These are phyloP conservation scores for Xylaria grammica DNA, from an alignment of 495 filamentous ascomycete species.

Conservation along the genomic window DNA sequence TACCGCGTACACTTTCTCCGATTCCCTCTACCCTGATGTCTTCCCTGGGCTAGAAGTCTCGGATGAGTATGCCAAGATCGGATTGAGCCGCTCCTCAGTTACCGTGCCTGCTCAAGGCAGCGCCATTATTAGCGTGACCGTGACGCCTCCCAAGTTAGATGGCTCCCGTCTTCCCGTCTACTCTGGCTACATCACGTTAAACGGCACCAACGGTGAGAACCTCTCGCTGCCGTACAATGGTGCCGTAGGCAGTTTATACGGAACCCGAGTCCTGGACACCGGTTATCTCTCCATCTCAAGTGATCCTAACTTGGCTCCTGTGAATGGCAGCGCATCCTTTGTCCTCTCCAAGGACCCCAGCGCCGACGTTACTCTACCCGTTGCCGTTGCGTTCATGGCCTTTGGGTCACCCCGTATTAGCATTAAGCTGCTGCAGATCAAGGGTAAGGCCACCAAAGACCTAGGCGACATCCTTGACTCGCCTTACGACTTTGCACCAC, in stretches of 20 bases:
- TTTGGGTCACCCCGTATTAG: constrained; percentile 53
- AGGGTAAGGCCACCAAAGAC: constrained; percentile 33
- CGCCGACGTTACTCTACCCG: constrained; percentile 36
- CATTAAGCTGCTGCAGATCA: constrained; percentile 47
- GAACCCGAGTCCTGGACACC: constrained; percentile 44
- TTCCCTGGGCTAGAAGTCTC: constrained; percentile 48
- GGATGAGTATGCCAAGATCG: constrained; percentile 42
- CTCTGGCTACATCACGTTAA: constrained; percentile 58
- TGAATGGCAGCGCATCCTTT: constrained; percentile 46
- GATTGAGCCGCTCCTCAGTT: constrained; percentile 37
- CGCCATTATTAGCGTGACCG: constrained; percentile 47
- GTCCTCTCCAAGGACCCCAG: constrained; percentile 42
- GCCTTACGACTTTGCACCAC: constrained; percentile 45
- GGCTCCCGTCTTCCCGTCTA: constrained; percentile 54
- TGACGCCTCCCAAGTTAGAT: constrained; percentile 48
- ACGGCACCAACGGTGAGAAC: constrained; percentile 52
- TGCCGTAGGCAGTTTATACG: constrained; percentile 51
- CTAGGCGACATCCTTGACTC: constrained; percentile 49
- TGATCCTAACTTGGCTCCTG: constrained; percentile 38
- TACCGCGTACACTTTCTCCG: constrained; percentile 51
- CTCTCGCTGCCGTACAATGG: constrained; percentile 59
- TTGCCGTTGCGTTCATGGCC: constrained; percentile 40
- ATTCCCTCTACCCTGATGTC: constrained; percentile 36
- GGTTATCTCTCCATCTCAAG: constrained; percentile 38
- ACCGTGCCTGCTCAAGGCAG: constrained; percentile 44